These are phyloP conservation scores for Ceratobasidium sp. DNA, from an alignment of 1,284 basidiomycete species.

Conservation along the genomic window DNA sequence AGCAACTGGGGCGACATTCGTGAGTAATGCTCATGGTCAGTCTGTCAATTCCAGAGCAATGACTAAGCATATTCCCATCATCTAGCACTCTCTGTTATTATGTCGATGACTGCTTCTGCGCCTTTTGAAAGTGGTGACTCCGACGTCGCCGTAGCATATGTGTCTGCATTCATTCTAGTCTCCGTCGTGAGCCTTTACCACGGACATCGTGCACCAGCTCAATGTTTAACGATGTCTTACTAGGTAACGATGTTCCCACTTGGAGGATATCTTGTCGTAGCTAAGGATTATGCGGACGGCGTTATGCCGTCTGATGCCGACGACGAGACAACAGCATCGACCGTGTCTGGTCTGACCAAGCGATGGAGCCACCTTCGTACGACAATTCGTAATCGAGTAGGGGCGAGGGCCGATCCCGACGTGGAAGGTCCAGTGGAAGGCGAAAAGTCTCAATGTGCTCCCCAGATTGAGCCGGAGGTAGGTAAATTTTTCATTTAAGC, in stretches of 20 bases:
- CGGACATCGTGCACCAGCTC: no score
- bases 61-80: conserved; percentile 2
- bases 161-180: conserved; percentile 56
- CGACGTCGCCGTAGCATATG: conserved; percentile 69
- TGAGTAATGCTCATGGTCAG: conserved; percentile 56
- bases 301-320: conserved; percentile 58
- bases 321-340: conserved; percentile 54
- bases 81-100: conserved; percentile 67
- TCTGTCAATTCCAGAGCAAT: background rate
- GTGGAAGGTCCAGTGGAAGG: background rate
- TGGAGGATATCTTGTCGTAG: conserved; percentile 60
- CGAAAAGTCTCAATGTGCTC: no score
- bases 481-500: no score
- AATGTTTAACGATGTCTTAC: background rate
- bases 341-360: conserved; percentile 43
- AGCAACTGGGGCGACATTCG: conserved; percentile 71
- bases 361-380: background rate
- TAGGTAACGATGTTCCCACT: conserved; percentile 69
- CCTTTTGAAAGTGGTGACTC: conserved; percentile 63
- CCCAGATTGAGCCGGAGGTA: no score
- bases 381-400: background rate
- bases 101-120: conserved; percentile 59
- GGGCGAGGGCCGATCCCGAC: conserved; percentile 2
- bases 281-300: conserved; percentile 60
- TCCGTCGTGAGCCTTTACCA: conserved; percentile 50